Conservation (phyloP, 2,329 filamentous ascomycete genomes). For the Tolypocladium ovalisporum region DNA sequence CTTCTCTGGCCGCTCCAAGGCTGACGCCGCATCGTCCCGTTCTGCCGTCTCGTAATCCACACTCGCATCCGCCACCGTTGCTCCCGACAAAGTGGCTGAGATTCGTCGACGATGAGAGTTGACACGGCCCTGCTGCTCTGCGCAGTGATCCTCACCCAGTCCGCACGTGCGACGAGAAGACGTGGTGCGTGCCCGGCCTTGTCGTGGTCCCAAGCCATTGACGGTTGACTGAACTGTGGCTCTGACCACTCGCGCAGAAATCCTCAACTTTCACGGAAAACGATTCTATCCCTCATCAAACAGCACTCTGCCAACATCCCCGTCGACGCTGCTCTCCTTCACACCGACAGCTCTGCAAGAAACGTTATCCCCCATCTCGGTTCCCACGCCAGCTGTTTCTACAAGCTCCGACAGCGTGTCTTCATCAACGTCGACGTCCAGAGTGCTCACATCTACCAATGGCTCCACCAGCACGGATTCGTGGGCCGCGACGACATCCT, state of each 20-base stretch:
- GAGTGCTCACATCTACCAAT: not conserved
- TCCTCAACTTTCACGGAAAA: not conserved
- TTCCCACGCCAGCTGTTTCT: not conserved
- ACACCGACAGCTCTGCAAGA: not conserved
- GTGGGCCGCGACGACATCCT: not conserved
- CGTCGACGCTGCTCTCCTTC: not conserved
- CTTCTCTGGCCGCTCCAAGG: conserved; percentile 1
- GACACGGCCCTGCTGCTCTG: conserved; percentile 6
- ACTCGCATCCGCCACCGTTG: not conserved
- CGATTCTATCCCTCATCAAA: not conserved
- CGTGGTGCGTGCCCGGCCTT: conserved; percentile 5
- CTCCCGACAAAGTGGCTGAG: not conserved
- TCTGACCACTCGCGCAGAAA: not conserved
- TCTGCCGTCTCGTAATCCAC: not conserved
- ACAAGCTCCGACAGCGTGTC: not conserved
- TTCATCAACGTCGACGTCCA: not conserved
- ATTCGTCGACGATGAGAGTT: conserved; percentile 8
- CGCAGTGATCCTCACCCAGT: conserved; percentile 5
- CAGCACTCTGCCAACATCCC: not conserved
- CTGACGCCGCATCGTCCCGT: not conserved
- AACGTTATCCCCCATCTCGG: not conserved
- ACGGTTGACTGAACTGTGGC: not conserved
- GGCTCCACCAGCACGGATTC: not conserved
- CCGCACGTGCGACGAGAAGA: conserved; percentile 4
- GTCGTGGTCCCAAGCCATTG: not conserved